Conservation (phyloP, 495 filamentous ascomycete genomes). For the Clohesyomyces aquaticus region DNA sequence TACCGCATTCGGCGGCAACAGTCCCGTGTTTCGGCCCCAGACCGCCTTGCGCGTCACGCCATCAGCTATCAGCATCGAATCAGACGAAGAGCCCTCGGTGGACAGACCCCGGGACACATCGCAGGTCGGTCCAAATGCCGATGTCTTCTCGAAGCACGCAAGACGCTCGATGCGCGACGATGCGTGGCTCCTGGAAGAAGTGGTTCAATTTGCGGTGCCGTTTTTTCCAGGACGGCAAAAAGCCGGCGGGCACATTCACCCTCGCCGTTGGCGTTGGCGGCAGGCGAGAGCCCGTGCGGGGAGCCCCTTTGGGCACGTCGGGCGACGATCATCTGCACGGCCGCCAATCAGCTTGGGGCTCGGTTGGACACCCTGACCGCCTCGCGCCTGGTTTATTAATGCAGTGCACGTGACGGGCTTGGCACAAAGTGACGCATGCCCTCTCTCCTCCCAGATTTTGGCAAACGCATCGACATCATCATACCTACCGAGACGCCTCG, state of each 20-base stretch:
- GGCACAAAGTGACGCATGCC: not conserved
- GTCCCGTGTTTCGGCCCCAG: not conserved
- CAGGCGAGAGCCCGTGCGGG: not conserved
- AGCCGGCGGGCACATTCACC: not conserved
- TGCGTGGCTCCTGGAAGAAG: not conserved
- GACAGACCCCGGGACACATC: too few species aligned
- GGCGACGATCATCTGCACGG: too few species aligned
- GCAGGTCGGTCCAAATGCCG: not conserved
- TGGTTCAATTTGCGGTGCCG: not conserved
- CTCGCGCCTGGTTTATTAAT: not conserved
- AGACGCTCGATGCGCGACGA: not conserved
- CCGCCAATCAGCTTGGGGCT: not conserved
- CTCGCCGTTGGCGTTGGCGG: not conserved
- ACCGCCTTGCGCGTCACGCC: not conserved
- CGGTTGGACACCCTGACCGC: not conserved
- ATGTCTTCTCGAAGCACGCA: not conserved
- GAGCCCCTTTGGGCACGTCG: too few species aligned
- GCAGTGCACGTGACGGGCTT: not conserved
- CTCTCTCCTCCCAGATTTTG: conserved; percentile 1
- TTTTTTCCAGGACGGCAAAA: not conserved
- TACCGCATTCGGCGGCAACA: conserved; percentile 16
- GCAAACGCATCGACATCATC: conserved; percentile 4
- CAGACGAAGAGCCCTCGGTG: too few species aligned
- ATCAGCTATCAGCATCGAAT: too few species aligned
- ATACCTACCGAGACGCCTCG: not conserved